Percentiles rank a stretch among this genome's conserved stretches.
These are phyloP conservation scores for Penicillium glabrum DNA, from an alignment of 2,329 filamentous ascomycete species.

Conservation along the genomic window DNA sequence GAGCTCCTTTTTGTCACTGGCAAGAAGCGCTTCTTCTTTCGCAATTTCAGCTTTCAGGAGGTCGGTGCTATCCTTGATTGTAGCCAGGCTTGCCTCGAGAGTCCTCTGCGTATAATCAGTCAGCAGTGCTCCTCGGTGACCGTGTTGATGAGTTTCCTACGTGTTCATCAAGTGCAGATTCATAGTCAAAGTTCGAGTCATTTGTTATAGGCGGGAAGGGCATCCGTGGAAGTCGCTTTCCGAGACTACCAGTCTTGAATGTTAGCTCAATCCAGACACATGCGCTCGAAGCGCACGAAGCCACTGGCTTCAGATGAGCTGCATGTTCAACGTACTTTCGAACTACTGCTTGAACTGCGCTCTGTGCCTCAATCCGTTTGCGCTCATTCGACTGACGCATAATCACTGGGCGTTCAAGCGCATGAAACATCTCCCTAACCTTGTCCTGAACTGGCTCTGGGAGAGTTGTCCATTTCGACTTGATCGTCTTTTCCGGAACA, in stretches of 20 bases:
- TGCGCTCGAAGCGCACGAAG: neutral
- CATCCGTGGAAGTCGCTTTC: conserved; percentile 45
- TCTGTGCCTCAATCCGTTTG: conserved; percentile 44
- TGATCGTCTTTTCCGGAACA: conserved; percentile 44
- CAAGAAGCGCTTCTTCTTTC: conserved; percentile 44
- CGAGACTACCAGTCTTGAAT: conserved; percentile 28
- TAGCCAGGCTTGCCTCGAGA: conserved; percentile 42
- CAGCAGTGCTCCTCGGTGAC: conserved; percentile 3
- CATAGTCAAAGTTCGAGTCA: conserved; percentile 45
- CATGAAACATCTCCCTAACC: conserved; percentile 42
- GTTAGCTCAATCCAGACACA: neutral
- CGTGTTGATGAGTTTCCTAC: conserved; percentile 24
- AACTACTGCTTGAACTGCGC: conserved; percentile 41
- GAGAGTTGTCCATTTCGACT: conserved; percentile 47
- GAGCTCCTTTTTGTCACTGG: conserved; percentile 40
- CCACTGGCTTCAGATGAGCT: neutral
- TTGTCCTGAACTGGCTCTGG: conserved; percentile 44
- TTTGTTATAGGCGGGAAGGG: conserved; percentile 46
- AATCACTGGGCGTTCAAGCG: conserved; percentile 45
- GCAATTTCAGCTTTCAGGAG: conserved; percentile 43
- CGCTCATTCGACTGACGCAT: conserved; percentile 42
- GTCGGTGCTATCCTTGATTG: conserved; percentile 39
- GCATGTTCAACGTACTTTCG: conserved; percentile 35
- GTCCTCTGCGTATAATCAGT: conserved; percentile 27
- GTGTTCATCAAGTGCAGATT: conserved; percentile 44